These are phyloP conservation scores for Penicillium italicum DNA, from an alignment of 2,329 filamentous ascomycete genomes.

Conservation along the genomic window DNA sequence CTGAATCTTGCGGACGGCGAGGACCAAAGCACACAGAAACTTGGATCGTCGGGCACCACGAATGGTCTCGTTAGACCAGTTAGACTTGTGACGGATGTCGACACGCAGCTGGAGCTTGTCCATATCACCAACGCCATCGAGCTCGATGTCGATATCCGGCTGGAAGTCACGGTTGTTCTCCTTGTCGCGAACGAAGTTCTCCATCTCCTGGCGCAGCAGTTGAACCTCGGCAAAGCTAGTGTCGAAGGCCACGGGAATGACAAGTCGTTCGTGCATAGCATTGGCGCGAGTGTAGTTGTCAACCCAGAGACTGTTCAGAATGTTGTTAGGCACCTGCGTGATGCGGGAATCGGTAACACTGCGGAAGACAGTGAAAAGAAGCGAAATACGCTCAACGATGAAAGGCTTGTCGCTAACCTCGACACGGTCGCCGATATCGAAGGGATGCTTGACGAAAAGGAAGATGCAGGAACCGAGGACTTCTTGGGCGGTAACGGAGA, in stretches of 20 bases:
- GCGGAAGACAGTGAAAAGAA: conserved; percentile 89
- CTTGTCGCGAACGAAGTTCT: conserved; percentile 73
- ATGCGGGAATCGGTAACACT: conserved; percentile 77
- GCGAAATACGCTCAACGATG: conserved; percentile 87
- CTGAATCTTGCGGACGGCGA: conserved; percentile 81
- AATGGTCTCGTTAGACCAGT: conserved; percentile 83
- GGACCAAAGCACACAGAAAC: conserved; percentile 90
- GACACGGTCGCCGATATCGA: conserved; percentile 90
- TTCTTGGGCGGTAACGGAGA: conserved; percentile 86
- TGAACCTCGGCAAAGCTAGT: conserved; percentile 89
- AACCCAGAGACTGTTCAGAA: conserved; percentile 88
- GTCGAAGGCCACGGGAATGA: conserved; percentile 76
- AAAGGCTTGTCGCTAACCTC: conserved; percentile 69
- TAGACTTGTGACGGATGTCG: conserved; percentile 86
- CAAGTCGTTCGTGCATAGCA: conserved; percentile 82
- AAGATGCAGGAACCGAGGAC: conserved; percentile 98
- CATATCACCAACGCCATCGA: conserved; percentile 75
- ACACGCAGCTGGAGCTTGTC: conserved; percentile 82
- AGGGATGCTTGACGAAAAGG: conserved; percentile 97
- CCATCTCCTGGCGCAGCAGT: conserved; percentile 77
- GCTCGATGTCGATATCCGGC: conserved; percentile 72
- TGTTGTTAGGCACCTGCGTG: conserved; percentile 81
- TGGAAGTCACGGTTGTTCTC: conserved; percentile 92
- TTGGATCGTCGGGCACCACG: conserved; percentile 81
- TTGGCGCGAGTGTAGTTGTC: conserved; percentile 90